Evolutionary conservation across 163 green algal species (phyloP), one percentile per base, ranked within the genome.

Genomic region (Scenedesmus sp.): DNA sequence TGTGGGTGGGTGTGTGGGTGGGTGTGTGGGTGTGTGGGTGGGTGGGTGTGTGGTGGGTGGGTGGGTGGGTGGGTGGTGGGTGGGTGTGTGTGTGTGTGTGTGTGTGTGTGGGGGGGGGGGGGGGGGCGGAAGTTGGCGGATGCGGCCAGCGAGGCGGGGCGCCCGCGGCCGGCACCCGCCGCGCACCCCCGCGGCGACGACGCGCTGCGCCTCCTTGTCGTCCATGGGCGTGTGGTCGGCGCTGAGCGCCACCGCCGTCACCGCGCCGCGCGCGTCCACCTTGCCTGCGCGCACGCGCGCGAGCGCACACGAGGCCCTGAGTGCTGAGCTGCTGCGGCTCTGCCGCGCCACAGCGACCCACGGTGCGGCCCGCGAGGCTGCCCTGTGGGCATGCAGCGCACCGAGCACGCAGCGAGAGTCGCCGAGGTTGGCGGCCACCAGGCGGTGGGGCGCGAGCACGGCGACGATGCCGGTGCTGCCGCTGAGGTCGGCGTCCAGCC

Each of bases 401-500:
- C 58, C 57, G 24, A 70, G 44, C 42, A 79, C 39, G 48, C 71
- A 79, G 60, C 85, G 65, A 0, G 63, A 81, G 71, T 87, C 85
- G 4, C 85, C 85, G 17, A 90, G 54, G 60, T 87, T 87, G 24
- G 75, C 85, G 34, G 80, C 81, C 54, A 79, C 60, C n/a, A 88
- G 83, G 15, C 42, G 53, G 69, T 72, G 33, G 54, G 42, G 28
- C 9, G 47, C 73, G 28, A 87, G 14, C 5, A 85, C 24, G 4
- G 80, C 84, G 26, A 76, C 67, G 42, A 84, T 77, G 73, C 62
- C 84, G 11, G 84, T 88, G 44, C 54, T 81, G 65, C 84, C 84
- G 4, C 75, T 85, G 44, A 88, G 53, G 58, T 70, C 44, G n/a
- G 31, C 66, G 47, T 85, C 73, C 1, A 88, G 66, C n/a, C 42